Base-by-base conservation (phyloP, 164 flowering plant genomes). In the Echeveria elegans region DNA sequence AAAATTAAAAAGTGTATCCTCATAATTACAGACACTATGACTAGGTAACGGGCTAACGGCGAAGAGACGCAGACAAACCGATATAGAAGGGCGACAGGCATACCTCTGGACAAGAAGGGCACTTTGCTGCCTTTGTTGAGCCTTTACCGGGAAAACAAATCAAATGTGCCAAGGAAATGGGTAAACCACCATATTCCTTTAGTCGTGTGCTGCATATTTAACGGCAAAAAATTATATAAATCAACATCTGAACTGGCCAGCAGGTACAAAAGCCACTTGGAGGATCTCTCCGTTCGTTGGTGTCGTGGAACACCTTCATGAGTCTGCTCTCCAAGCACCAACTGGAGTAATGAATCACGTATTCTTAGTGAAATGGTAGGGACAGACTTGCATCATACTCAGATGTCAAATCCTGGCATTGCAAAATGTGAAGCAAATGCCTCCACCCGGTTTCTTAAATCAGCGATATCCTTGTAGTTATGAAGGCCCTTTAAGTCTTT, bases 381-480 rank as follows among this genome's bases (percentile, higher is more conserved):
- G n/a, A n/a, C n/a, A n/a, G n/a, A n/a, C n/a, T 40, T 16, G 14
- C 10, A 40, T 40, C 32, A 47, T 23, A 47, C 65, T 83, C 79
- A 85, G 40, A 72, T 64, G 50, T 90, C 85, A 71, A 82, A 81
- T 21, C 84, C 97, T 9, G 95, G 95, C 90, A 90, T 77, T 12
- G 90, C 87, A 78, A 86, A 87, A 77, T 86, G 90, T 28, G 86
- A 69, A 26, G 90, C 86, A 79, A 94, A 94, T 62, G 66, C 50
- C 74, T 91, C 98, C 5, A 89, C 93, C 12, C 80, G 78, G 68
- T 71, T 76, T 19, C 89, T 71, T 14, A 91, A 86, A 47, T 91
- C 92, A 65, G 78, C 61, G 19, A 89, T 72, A 41, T 94, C 97
- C 71, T 77, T 88, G 70, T 79, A 88, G 78, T 69, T 82, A 48